A percentile compares a stretch with the other conserved stretches of the same genome.
phyloP scores from a whole-genome alignment of 371 early-diverging fungal species.

The Mucor racemosus region DNA sequence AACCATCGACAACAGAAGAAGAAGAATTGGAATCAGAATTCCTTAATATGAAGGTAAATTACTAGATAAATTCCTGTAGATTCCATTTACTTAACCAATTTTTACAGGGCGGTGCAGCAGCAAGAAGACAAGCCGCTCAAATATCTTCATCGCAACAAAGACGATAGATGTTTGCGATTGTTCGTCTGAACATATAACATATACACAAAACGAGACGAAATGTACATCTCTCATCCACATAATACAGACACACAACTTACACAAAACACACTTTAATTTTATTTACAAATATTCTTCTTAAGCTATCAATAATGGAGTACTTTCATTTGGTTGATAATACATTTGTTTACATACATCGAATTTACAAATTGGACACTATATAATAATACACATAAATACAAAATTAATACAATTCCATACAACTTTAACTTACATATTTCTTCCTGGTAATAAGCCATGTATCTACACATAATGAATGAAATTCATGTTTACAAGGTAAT shows the following conservation, averaged over 20 bases:
- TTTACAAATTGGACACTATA: slow-evolving; percentile 23
- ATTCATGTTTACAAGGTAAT: slow-evolving; percentile 91
- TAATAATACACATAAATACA: not conserved
- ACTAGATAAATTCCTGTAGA: not conserved
- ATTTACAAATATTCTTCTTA: not conserved
- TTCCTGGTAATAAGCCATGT: slow-evolving; percentile 83
- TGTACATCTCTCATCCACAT: not conserved
- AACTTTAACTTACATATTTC: slow-evolving; percentile 66
- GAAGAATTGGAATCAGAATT: slow-evolving; percentile 35
- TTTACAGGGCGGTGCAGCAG: slow-evolving; percentile 19
- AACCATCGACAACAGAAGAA: slow-evolving; percentile 24
- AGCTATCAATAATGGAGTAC: slow-evolving; percentile 13
- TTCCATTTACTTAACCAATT: not conserved
- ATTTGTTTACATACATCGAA: slow-evolving; percentile 13
- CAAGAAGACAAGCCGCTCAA: slow-evolving; percentile 18
- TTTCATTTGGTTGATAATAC: slow-evolving; percentile 11
- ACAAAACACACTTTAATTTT: not conserved
- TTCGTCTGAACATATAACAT: not conserved
- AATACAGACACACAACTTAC: not conserved
- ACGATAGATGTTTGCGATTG: slow-evolving; percentile 6
- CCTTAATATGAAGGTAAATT: slow-evolving; percentile 27
- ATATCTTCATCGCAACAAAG: slow-evolving; percentile 12
- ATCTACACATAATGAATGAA: slow-evolving; percentile 93
- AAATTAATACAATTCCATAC: not conserved
- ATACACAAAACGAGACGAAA: not conserved